Evolutionary conservation across 495 filamentous ascomycete species (phyloP), one percentile per base, ranked within the genome.

Genomic region (Zalerion maritima): DNA sequence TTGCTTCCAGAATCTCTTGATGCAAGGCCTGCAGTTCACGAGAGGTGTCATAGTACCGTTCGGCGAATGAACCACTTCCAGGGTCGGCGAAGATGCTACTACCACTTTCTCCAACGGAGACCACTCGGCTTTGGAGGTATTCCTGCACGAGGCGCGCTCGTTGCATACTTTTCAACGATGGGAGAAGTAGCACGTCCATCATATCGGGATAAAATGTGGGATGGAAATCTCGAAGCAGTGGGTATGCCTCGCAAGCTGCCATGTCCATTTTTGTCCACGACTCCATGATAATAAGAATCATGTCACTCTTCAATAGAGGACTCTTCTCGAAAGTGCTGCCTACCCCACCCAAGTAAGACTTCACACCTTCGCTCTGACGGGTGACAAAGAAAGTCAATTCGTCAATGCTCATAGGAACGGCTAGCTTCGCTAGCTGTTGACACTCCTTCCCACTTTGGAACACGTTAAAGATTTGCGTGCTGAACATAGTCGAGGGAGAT

Each of bases 101-200:
- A 8, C 36, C 31, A 0, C 21, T 18, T 8, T 19, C 30, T 7
- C 15, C 21, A 13, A 36, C 37, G 1, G 29, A 4, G 1, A 2
- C 32, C 32, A 45, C 46, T 23, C 68, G 52, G 1, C 26, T n/a
- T 0, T 36, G 21, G 17, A 77, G 38, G 32, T 75, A 59, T 0
- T 11, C 25, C 24, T 74, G 67, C 10, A 75, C 53, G 0, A 29
- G 14, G 8, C 57, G 52, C 1, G 73, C 50, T 0, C 64, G 63
- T 3, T 35, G 19, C 59, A 77, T 60, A 13, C 62, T 55, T n/a
- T 35, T 26, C 2, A 47, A 36, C 0, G 29, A 31, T 4, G 58
- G 38, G 0, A 72, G 37, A 4, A 65, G 64, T 10, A 77, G 41
- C 4, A 57, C 48, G 39, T 73, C 55, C 14, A 77, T 42, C 1